Evolutionary conservation across 441 rosid genomes (phyloP).

Genomic region (Euphorbia corollata): DNA sequence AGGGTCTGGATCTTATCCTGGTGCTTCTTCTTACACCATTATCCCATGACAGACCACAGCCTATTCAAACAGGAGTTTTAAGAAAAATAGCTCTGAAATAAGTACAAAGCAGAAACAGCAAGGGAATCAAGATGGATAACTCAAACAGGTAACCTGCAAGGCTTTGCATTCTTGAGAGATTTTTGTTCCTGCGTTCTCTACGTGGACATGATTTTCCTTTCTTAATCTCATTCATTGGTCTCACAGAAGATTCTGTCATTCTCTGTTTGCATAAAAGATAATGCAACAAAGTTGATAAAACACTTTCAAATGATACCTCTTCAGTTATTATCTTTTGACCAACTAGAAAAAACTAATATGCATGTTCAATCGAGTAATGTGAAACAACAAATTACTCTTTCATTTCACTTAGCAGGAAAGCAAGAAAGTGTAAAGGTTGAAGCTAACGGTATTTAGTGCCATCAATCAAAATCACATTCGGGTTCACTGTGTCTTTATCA

Average conservation of each 20-base stretch:
- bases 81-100: slow-evolving; percentile 10
- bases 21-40: slow-evolving; percentile 71
- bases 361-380: background rate
- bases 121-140: slow-evolving; percentile 1
- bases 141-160: slow-evolving; percentile 45
- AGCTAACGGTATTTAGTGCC: background rate
- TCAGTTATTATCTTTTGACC: background rate
- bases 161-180: slow-evolving; percentile 39
- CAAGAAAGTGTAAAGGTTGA: background rate
- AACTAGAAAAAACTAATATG: background rate
- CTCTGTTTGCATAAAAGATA: slow-evolving; percentile 23
- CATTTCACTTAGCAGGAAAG: background rate
- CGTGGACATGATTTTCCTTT: slow-evolving; percentile 20
- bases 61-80: slow-evolving; percentile 27
- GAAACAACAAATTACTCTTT: background rate
- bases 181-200: slow-evolving; percentile 24
- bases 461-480: background rate
- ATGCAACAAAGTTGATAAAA: slow-evolving; percentile 1
- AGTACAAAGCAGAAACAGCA: no score
- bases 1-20: slow-evolving; percentile 77
- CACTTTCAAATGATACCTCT: background rate
- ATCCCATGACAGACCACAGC: slow-evolving; percentile 52
- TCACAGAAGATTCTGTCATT: slow-evolving; percentile 14
- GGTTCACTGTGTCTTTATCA: background rate
- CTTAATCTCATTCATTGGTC: slow-evolving; percentile 13